Evolutionary conservation across 2,329 filamentous ascomycete species (phyloP).

Genomic region (Ceratocystis alfenasii): DNA sequence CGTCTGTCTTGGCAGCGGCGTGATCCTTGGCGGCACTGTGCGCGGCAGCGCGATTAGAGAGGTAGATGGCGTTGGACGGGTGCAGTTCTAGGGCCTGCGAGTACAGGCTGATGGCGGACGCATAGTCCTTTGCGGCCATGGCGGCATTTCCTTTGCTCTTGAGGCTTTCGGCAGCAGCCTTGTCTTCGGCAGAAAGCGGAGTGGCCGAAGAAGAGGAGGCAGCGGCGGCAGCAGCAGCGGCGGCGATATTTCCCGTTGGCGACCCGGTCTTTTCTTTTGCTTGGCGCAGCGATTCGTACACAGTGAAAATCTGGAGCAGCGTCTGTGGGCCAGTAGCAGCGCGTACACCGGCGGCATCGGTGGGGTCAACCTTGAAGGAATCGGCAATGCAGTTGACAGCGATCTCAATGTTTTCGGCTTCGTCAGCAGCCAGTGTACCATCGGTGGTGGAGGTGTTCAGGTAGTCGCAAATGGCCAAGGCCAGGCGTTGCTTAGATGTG

Average conservation of each 20-base stretch:
- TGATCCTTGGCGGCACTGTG: conserved; percentile 79
- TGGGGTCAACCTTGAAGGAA: conserved; percentile 87
- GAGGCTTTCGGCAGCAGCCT: conserved; percentile 72
- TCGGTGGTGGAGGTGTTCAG: conserved; percentile 72
- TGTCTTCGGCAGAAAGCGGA: conserved; percentile 43
- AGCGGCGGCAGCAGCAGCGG: conserved; percentile 33
- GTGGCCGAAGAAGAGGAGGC: conserved; percentile 28
- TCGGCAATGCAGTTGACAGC: conserved; percentile 90
- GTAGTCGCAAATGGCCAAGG: conserved; percentile 95
- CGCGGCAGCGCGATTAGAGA: conserved; percentile 92
- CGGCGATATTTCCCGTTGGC: conserved; percentile 26
- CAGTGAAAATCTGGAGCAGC: conserved; percentile 80
- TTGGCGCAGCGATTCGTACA: conserved; percentile 88
- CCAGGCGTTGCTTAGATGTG: conserved; percentile 66
- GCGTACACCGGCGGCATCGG: conserved; percentile 57
- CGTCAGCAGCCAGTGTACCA: conserved; percentile 76
- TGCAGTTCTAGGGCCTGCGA: conserved; percentile 70
- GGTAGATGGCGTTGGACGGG: conserved; percentile 85
- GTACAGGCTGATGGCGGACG: conserved; percentile 71
- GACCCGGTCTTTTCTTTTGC: conserved; percentile 30
- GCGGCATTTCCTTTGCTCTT: conserved; percentile 88
- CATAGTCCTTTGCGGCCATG: conserved; percentile 90
- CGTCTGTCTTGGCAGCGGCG: conserved; percentile 70
- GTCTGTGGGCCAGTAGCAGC: conserved; percentile 76
- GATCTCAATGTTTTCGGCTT: conserved; percentile 87